These are phyloP conservation scores for Perkinsus chesapeaki DNA, from an alignment of 169 alveolate species.

Conservation along the genomic window DNA sequence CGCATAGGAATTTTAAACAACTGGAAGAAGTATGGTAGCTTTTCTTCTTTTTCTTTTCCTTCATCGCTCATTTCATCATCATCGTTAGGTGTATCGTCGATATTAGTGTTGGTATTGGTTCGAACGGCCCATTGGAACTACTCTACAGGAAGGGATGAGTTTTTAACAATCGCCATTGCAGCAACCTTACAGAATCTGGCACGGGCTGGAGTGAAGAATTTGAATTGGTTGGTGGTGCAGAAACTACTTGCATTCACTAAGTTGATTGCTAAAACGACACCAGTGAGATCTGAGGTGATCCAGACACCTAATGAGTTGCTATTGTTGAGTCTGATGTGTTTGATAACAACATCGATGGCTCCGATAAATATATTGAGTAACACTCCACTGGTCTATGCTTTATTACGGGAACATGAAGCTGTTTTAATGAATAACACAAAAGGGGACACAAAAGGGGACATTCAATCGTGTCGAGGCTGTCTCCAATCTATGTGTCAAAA, in stretches of 20 bases:
- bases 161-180: neutral
- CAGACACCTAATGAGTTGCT: neutral
- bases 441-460: too few relatives aligned
- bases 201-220: neutral
- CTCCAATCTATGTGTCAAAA: neutral
- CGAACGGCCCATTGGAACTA: neutral
- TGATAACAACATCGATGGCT: neutral
- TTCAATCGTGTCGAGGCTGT: neutral
- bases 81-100: neutral
- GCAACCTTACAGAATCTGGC: neutral
- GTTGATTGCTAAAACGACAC: too few relatives aligned
- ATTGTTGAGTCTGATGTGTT: neutral
- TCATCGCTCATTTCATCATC: neutral
- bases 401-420: neutral
- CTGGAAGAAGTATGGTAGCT: too few relatives aligned
- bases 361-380: neutral
- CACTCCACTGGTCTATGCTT: neutral
- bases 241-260: too few relatives aligned
- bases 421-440: too few relatives aligned
- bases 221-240: too few relatives aligned
- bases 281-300: too few relatives aligned
- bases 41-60: too few relatives aligned
- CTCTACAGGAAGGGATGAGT: neutral
- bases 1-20: too few relatives aligned
- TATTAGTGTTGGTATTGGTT: neutral